phyloP scores from a whole-genome alignment of 2,329 filamentous ascomycete genomes.

The Allantophomopsis cytisporea region DNA sequence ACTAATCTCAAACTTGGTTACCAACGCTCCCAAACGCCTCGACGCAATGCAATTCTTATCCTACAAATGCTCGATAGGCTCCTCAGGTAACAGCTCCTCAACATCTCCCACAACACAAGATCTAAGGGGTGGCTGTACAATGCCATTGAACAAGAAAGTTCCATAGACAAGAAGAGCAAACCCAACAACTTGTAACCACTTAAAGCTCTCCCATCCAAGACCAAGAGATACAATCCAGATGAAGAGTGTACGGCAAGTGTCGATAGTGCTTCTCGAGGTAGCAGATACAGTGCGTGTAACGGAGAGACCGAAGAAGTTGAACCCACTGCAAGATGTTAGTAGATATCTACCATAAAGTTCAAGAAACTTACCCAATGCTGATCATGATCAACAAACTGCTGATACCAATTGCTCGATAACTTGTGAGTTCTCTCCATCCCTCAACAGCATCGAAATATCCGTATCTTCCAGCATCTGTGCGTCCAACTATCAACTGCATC shows the following conservation, averaged over 20 bases:
- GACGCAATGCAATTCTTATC: no score
- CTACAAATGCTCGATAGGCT: constrained; percentile 60
- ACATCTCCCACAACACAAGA: constrained; percentile 43
- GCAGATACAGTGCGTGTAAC: constrained; percentile 84
- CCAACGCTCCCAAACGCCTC: no score
- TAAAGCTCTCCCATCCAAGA: constrained; percentile 94
- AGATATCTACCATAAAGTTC: neutral
- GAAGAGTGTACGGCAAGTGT: constrained; percentile 93
- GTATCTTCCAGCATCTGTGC: constrained; percentile 56
- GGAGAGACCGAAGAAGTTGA: constrained; percentile 96
- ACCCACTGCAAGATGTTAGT: constrained; percentile 45
- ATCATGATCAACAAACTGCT: constrained; percentile 91
- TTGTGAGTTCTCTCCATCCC: constrained; percentile 68
- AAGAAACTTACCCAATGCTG: constrained; percentile 68
- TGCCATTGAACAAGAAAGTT: constrained; percentile 91
- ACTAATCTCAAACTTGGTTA: no score
- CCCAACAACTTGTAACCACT: constrained; percentile 85
- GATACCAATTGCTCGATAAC: constrained; percentile 55
- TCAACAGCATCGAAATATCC: constrained; percentile 88
- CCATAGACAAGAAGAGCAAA: constrained; percentile 89
- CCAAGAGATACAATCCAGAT: constrained; percentile 94
- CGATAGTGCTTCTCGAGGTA: constrained; percentile 88
- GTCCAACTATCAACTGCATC: constrained; percentile 64
- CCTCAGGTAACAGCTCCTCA: constrained; percentile 62
- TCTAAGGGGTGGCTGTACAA: constrained; percentile 71